These are phyloP conservation scores for Coriaria nepalensis DNA, from an alignment of 306 rosid genomes.

Conservation along the genomic window DNA sequence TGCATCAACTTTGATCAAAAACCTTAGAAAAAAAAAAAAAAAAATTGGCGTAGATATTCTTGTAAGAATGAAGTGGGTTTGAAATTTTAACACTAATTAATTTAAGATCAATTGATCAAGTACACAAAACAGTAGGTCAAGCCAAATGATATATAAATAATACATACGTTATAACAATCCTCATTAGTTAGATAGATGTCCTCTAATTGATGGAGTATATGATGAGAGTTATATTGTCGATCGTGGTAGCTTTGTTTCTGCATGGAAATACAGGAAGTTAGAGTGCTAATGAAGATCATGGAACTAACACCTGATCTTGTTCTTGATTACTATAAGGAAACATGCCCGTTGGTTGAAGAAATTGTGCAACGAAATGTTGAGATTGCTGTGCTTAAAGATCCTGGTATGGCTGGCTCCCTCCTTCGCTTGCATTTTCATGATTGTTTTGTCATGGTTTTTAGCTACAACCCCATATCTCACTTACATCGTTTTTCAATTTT, in stretches of 20 bases:
- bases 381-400: slow-evolving; percentile 47
- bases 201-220: slow-evolving; percentile 19
- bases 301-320: slow-evolving; percentile 18
- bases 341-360: slow-evolving; percentile 57
- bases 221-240: slow-evolving; percentile 10
- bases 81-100: slow-evolving; percentile 19
- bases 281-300: slow-evolving; percentile 2
- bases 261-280: slow-evolving; percentile 12
- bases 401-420: slow-evolving; percentile 74
- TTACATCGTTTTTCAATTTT: too few relatives aligned
- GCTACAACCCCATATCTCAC: too few relatives aligned
- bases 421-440: slow-evolving; percentile 92
- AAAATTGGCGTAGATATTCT: neutral
- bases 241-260: slow-evolving; percentile 16
- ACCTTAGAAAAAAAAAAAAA: slow-evolving; percentile 17
- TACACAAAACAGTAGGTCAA: slow-evolving; percentile 15
- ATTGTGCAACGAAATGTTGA: slow-evolving; percentile 49
- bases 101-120: slow-evolving; percentile 9
- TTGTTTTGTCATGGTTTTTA: slow-evolving; percentile 65
- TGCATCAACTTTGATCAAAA: slow-evolving; percentile 44
- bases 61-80: slow-evolving; percentile 29
- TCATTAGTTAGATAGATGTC: slow-evolving; percentile 5
- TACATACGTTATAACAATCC: neutral
- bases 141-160: neutral
- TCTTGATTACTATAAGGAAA: slow-evolving; percentile 50